These are phyloP conservation scores for Annulohypoxylon maeteangense DNA, from an alignment of 495 filamentous ascomycete genomes.

Conservation along the genomic window DNA sequence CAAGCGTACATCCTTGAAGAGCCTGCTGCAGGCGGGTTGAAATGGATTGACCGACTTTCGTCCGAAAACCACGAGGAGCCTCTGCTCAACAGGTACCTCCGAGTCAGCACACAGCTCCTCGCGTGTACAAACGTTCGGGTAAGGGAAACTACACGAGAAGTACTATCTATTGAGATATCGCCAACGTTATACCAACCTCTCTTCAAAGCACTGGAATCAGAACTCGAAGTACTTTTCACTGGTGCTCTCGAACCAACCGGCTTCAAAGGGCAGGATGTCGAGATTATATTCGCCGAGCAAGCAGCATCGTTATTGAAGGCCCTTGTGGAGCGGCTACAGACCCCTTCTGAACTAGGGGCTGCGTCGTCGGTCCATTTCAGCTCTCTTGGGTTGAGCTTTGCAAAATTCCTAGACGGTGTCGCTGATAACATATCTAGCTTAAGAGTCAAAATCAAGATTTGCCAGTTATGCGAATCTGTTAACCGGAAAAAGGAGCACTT, in stretches of 20 bases:
- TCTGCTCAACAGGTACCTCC: conserved; percentile 68
- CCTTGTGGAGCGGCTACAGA: conserved; percentile 69
- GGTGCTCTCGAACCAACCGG: conserved; percentile 60
- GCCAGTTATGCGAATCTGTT: conserved; percentile 70
- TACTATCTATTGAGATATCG: conserved; percentile 68
- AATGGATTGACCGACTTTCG: conserved; percentile 71
- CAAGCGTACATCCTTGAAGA: conserved; percentile 65
- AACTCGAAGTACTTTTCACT: conserved; percentile 68
- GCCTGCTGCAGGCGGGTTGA: conserved; percentile 63
- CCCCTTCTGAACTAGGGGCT: conserved; percentile 65
- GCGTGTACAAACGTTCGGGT: conserved; percentile 70
- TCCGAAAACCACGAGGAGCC: conserved; percentile 67
- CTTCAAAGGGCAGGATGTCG: conserved; percentile 62
- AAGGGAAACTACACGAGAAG: conserved; percentile 70
- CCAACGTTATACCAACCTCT: conserved; percentile 67
- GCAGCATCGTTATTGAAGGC: conserved; percentile 68
- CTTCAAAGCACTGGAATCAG: conserved; percentile 68
- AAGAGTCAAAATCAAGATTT: conserved; percentile 73
- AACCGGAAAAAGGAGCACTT: conserved; percentile 72
- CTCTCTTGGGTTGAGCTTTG: conserved; percentile 67
- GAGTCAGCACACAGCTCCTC: conserved; percentile 68
- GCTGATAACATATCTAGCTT: conserved; percentile 62
- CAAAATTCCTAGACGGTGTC: conserved; percentile 67
- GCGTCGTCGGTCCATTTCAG: conserved; percentile 69
- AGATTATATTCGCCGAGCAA: conserved; percentile 72